A percentile compares a stretch with the other conserved stretches of the same genome.
Conservation (phyloP, 306 rosid species). For the Canavalia ensiformis region DNA sequence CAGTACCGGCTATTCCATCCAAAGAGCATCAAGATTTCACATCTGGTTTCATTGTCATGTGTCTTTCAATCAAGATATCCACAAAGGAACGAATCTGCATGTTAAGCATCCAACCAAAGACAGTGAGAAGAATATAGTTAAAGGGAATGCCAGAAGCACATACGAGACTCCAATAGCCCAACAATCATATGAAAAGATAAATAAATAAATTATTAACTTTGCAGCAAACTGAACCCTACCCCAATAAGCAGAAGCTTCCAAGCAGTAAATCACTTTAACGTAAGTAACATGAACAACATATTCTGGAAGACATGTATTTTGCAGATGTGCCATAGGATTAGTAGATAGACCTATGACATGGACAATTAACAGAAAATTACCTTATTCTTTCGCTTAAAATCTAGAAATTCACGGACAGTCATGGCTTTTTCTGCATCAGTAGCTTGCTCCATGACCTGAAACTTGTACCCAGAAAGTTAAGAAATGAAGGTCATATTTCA, state of each 20-base stretch:
- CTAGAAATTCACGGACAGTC: conserved; percentile 88
- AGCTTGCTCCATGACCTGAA: conserved; percentile 98
- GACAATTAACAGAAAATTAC: conserved; percentile 54
- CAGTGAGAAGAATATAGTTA: conserved; percentile 42
- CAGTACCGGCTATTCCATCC: conserved; percentile 44
- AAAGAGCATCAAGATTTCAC: conserved; percentile 59
- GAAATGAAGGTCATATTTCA: conserved; percentile 36
- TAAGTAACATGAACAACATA: conserved; percentile 37
- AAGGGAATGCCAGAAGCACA: conserved; percentile 39
- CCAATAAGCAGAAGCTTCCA: conserved; percentile 1
- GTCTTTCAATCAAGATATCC: conserved; percentile 89
- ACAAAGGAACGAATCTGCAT: conserved; percentile 95
- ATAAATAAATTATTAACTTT: background rate
- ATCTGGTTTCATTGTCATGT: conserved; percentile 67
- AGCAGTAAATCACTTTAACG: conserved; percentile 44
- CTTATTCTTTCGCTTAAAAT: conserved; percentile 95
- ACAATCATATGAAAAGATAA: conserved; percentile 7
- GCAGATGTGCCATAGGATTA: conserved; percentile 8
- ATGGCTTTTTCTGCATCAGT: conserved; percentile 94
- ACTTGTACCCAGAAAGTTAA: conserved; percentile 46
- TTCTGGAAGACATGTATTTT: conserved; percentile 13
- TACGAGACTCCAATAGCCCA: conserved; percentile 17
- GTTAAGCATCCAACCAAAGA: conserved; percentile 51
- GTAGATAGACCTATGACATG: conserved; percentile 25
- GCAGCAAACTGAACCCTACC: conserved; percentile 24